Percentiles rank a stretch among this genome's conserved stretches.
Evolutionary conservation across 495 filamentous ascomycete genomes (phyloP).

Genomic region (Choiromyces venosus): DNA sequence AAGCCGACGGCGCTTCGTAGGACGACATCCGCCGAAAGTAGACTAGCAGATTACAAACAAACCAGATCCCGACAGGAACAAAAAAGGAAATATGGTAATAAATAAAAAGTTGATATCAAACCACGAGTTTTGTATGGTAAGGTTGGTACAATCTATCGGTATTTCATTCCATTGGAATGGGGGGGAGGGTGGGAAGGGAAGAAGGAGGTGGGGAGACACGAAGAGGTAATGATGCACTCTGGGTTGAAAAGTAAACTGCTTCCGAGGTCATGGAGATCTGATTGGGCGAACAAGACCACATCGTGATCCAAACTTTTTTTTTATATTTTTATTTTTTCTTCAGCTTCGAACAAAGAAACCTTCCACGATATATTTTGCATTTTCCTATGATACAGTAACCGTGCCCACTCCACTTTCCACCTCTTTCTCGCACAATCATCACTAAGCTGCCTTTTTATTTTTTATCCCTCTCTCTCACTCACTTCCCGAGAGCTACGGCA

Average conservation of each 20-base stretch:
- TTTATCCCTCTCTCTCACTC: background rate
- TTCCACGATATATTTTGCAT: background rate
- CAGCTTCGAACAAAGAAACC: background rate
- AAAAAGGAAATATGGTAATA: background rate
- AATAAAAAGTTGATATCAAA: background rate
- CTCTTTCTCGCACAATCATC: background rate
- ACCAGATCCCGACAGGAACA: background rate
- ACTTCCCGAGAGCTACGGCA: conserved; percentile 18
- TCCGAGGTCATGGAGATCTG: conserved; percentile 12
- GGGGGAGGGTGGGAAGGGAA: background rate
- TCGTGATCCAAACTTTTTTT: conserved; percentile 25
- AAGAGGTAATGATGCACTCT: conserved; percentile 5
- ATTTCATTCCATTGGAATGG: background rate
- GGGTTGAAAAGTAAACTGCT: conserved; percentile 7
- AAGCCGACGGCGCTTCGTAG: background rate
- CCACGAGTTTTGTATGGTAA: background rate
- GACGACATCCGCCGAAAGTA: background rate
- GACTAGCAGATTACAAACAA: background rate
- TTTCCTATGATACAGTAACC: background rate
- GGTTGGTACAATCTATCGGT: background rate
- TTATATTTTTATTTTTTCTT: background rate
- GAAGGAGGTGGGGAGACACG: conserved; percentile 6
- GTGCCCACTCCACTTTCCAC: background rate
- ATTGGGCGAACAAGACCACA: conserved; percentile 29
- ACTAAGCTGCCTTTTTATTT: background rate